phyloP scores from a whole-genome alignment of 2,329 filamentous ascomycete species.

The Aspergillus sp. region DNA sequence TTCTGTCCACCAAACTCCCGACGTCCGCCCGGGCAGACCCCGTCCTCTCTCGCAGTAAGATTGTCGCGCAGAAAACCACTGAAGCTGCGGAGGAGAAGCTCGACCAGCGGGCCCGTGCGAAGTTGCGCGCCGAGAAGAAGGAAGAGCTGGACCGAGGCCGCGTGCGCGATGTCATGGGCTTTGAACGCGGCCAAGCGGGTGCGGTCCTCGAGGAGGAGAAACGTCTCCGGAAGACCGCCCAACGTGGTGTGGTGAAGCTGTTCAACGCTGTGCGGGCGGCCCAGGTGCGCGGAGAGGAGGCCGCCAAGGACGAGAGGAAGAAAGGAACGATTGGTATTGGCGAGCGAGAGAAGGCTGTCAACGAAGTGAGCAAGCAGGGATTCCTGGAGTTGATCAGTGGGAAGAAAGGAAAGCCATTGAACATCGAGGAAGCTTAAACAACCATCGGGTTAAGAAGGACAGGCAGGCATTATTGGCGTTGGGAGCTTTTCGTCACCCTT shows the following conservation, averaged over 20 bases:
- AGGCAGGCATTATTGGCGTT: constrained; percentile 34
- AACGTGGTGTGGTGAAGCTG: constrained; percentile 90
- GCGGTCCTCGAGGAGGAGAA: constrained; percentile 69
- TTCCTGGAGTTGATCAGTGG: constrained; percentile 85
- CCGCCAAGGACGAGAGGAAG: constrained; percentile 63
- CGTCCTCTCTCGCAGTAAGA: constrained; percentile 79
- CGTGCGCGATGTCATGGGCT: constrained; percentile 78
- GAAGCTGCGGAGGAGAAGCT: constrained; percentile 73
- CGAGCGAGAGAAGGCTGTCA: constrained; percentile 81
- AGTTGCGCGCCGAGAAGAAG: constrained; percentile 77
- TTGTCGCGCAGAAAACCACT: constrained; percentile 69
- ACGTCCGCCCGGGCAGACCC: constrained; percentile 80
- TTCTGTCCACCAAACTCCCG: constrained; percentile 84
- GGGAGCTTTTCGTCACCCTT: constrained; percentile 8
- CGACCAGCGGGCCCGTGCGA: constrained; percentile 75
- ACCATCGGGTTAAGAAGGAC: constrained; percentile 14
- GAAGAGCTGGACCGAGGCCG: constrained; percentile 80
- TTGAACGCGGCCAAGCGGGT: constrained; percentile 54
- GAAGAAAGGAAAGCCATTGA: constrained; percentile 51
- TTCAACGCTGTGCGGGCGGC: constrained; percentile 94
- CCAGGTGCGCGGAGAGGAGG: constrained; percentile 82
- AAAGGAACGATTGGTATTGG: constrained; percentile 75
- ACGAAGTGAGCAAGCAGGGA: constrained; percentile 95
- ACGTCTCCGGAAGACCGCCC: constrained; percentile 79
- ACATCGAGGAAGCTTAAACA: constrained; percentile 44